Evolutionary conservation across 2,329 filamentous ascomycete genomes (phyloP).

Genomic region (Penicillium brasilianum): DNA sequence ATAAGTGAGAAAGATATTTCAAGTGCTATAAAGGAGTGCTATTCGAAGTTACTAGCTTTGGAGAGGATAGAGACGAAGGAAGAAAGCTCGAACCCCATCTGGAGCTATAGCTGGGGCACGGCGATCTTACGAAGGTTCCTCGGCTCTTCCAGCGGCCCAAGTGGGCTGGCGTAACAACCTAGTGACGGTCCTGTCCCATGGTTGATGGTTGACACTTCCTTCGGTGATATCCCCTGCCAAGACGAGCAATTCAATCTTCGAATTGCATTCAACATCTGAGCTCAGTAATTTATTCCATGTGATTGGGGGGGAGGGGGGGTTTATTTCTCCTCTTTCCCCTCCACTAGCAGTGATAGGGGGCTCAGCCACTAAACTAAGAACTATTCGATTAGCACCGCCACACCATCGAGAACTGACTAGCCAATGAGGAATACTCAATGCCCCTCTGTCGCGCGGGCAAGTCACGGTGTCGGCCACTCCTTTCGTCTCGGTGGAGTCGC

Average conservation of each 20-base stretch:
- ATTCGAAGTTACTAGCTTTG: too few relatives aligned
- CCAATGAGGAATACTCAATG: neutral
- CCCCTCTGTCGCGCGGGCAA: too few relatives aligned
- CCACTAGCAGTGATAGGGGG: slow-evolving; percentile 1
- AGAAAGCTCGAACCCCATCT: too few relatives aligned
- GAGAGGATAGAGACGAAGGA: too few relatives aligned
- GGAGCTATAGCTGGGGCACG: too few relatives aligned
- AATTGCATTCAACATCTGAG: slow-evolving; percentile 3
- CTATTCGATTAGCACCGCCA: slow-evolving; percentile 17
- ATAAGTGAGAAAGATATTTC: neutral
- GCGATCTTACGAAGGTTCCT: too few relatives aligned
- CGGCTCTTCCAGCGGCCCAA: too few relatives aligned
- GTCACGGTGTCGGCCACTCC: slow-evolving; percentile 2
- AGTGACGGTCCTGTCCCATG: too few relatives aligned
- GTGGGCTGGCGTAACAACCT: too few relatives aligned
- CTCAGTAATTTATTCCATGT: slow-evolving; percentile 12
- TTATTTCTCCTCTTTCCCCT: neutral
- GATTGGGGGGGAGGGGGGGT: too few relatives aligned
- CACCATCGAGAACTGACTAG: neutral
- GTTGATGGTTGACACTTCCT: too few relatives aligned
- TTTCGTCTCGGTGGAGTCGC: neutral
- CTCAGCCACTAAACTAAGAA: slow-evolving; percentile 10
- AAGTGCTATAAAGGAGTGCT: too few relatives aligned
- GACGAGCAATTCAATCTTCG: neutral
- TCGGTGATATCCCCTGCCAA: neutral